phyloP scores from a whole-genome alignment of 2,329 filamentous ascomycete species.

The Alternaria triticina region DNA sequence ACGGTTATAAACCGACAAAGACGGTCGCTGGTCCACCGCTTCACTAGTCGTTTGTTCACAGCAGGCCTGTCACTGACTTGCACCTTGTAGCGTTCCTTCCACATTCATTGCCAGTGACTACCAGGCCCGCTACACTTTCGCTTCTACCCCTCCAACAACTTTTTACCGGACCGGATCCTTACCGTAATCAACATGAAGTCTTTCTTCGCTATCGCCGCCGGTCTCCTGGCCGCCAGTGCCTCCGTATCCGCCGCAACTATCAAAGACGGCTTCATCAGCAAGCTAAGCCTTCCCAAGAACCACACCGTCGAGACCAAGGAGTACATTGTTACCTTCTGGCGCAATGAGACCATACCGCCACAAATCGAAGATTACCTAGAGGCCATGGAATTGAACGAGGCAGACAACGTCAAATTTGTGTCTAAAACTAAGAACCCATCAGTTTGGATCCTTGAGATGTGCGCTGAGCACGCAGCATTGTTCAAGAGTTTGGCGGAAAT shows the following conservation, averaged over 20 bases:
- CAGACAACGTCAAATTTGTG: too few relatives aligned
- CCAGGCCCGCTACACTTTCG: constrained; percentile 21
- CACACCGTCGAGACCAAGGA: constrained; percentile 41
- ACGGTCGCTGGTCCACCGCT: constrained; percentile 13
- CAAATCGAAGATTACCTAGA: too few relatives aligned
- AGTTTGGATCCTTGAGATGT: too few relatives aligned
- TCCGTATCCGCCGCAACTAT: too few relatives aligned
- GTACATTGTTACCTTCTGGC: constrained; percentile 32
- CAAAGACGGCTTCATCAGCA: constrained; percentile 42
- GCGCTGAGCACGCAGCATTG: constrained; percentile 49
- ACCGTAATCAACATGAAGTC: constrained; percentile 41
- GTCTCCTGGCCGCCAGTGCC: constrained; percentile 34
- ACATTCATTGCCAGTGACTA: constrained; percentile 26
- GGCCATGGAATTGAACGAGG: too few relatives aligned
- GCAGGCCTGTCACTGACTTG: constrained; percentile 23
- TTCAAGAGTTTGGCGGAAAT: too few relatives aligned
- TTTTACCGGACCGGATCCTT: constrained; percentile 32
- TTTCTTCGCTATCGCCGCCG: constrained; percentile 32
- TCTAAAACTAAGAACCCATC: too few relatives aligned
- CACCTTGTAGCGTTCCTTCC: constrained; percentile 24
- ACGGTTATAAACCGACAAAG: constrained; percentile 19
- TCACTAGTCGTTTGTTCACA: constrained; percentile 14
- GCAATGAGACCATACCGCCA: too few relatives aligned
- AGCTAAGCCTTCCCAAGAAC: constrained; percentile 24
- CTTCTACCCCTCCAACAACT: constrained; percentile 17